Evolutionary conservation across 1,284 basidiomycete species (phyloP).

Genomic region (Cyathus olla): DNA sequence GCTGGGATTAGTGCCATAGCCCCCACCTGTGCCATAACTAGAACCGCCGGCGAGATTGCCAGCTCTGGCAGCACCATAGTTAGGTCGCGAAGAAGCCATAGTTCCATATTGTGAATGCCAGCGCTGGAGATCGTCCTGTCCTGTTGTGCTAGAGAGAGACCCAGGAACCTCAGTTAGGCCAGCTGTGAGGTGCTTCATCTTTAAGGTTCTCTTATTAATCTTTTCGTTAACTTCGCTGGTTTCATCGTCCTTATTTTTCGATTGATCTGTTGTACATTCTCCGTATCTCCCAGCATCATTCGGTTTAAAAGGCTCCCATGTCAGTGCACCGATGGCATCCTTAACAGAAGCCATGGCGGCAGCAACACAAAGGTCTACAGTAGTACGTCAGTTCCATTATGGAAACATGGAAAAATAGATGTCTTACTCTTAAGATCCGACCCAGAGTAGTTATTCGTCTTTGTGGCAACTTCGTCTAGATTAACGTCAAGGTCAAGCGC

Average conservation of each 20-base stretch:
- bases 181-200: background rate
- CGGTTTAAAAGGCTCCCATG: background rate
- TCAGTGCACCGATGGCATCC: background rate
- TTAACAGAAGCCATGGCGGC: conserved; percentile 5
- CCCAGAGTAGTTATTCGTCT: conserved; percentile 15
- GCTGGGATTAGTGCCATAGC: no score
- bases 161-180: background rate
- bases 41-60: no score
- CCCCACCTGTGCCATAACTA: no score
- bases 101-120: conserved; percentile 1
- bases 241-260: background rate
- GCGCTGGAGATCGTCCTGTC: background rate
- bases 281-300: background rate
- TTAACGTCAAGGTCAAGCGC: background rate
- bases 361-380: background rate
- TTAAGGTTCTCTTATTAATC: background rate
- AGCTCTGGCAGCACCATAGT: no score
- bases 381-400: background rate
- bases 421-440: conserved; percentile 22
- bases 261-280: background rate
- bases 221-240: background rate
- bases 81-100: no score
- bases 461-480: background rate
- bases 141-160: no score
- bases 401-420: background rate